These are phyloP conservation scores for Sistotremastrum niveocremeum DNA, from an alignment of 768 basidiomycete species.

Conservation along the genomic window DNA sequence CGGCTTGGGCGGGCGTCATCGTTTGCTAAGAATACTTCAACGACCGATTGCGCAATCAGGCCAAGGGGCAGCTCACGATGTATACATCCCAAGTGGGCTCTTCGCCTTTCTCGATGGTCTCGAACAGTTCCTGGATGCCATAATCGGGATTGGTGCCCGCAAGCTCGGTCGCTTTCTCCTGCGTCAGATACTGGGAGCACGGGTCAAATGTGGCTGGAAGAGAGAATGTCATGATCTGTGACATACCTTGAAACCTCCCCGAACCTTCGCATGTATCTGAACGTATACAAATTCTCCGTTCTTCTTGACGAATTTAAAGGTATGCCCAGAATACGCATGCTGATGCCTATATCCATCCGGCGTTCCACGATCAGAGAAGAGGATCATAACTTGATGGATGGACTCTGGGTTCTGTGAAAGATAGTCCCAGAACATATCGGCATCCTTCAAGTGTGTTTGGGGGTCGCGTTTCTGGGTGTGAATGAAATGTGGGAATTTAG, in stretches of 20 bases:
- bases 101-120: constrained; percentile 37
- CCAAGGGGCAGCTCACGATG: constrained; percentile 12
- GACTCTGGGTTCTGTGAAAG: constrained; percentile 35
- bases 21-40: constrained; percentile 21
- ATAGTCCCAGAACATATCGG: constrained; percentile 31
- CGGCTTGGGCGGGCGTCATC: constrained; percentile 37
- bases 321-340: constrained; percentile 10
- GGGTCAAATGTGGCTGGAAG: constrained; percentile 21
- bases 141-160: constrained; percentile 37
- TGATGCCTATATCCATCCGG: constrained; percentile 29
- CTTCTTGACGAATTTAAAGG: constrained; percentile 26
- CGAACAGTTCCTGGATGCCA: constrained; percentile 39
- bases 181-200: constrained; percentile 27
- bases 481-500: constrained; percentile 38
- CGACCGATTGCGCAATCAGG: constrained; percentile 12
- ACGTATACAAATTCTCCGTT: constrained; percentile 41
- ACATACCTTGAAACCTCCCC: constrained; percentile 12
- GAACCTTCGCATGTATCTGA: constrained; percentile 25
- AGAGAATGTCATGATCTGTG: not conserved
- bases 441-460: constrained; percentile 35
- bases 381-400: constrained; percentile 32
- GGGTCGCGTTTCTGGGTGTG: constrained; percentile 33
- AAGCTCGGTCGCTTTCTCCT: constrained; percentile 20
- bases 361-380: constrained; percentile 43
- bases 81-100: constrained; percentile 47